phyloP scores from a whole-genome alignment of 2,329 filamentous ascomycete genomes.

The Aaosphaeria pasadenensis region DNA sequence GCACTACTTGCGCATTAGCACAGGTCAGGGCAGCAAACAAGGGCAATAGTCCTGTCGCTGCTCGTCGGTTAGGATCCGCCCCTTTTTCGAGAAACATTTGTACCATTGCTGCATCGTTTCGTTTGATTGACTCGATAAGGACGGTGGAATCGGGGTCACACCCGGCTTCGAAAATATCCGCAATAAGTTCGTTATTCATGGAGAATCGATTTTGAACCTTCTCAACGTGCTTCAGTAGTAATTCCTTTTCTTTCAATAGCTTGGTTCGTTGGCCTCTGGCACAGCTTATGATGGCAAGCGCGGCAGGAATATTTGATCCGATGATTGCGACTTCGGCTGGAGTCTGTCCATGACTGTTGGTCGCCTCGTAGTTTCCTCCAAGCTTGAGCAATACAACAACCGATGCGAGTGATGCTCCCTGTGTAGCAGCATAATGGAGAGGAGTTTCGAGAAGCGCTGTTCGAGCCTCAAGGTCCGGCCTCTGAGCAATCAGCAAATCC shows the following conservation, averaged over 20 bases:
- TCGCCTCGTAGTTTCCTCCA: constrained; percentile 24
- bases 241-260: constrained; percentile 28
- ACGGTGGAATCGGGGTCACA: constrained; percentile 32
- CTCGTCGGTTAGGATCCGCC: constrained; percentile 24
- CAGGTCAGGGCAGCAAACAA: constrained; percentile 28
- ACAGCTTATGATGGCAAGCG: constrained; percentile 29
- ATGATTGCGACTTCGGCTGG: constrained; percentile 27
- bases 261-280: constrained; percentile 21
- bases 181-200: constrained; percentile 30
- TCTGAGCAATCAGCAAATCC: constrained; percentile 19
- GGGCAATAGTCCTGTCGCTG: constrained; percentile 18
- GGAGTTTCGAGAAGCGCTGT: constrained; percentile 26
- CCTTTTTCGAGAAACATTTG: constrained; percentile 30
- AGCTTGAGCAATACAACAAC: constrained; percentile 22
- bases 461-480: constrained; percentile 18
- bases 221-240: constrained; percentile 28
- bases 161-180: constrained; percentile 29
- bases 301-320: constrained; percentile 23
- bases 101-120: constrained; percentile 20
- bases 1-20: constrained; percentile 20
- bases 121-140: constrained; percentile 31
- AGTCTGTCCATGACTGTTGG: constrained; percentile 16
- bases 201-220: constrained; percentile 23
- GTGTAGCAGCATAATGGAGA: constrained; percentile 31
- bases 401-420: constrained; percentile 16